These are phyloP conservation scores for Blastobotrys capitulatus DNA, from an alignment of 1,139 yeast genomes.

Conservation along the genomic window DNA sequence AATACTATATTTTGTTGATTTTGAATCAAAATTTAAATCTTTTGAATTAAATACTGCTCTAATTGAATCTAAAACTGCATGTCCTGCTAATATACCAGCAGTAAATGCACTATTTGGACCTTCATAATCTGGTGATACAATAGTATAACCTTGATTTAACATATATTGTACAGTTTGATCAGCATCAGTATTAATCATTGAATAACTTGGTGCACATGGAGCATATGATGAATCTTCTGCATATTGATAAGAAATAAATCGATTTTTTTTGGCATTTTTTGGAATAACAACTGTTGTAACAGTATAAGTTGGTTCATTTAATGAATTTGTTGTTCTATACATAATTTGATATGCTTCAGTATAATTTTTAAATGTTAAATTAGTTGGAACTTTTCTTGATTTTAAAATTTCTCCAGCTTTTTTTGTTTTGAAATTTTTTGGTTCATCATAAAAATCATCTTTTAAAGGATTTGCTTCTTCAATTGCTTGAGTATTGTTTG, in stretches of 20 bases:
- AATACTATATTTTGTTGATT: conserved; percentile 20
- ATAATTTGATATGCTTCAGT: conserved; percentile 20
- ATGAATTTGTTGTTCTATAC: conserved; percentile 21
- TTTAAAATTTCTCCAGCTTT: conserved; percentile 18
- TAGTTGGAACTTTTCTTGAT: conserved; percentile 3
- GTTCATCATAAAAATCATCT: conserved; percentile 21
- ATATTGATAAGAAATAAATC: conserved; percentile 26
- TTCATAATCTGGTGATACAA: conserved; percentile 22
- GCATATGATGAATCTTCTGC: conserved; percentile 28
- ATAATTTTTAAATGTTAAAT: conserved; percentile 11
- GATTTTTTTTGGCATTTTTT: conserved; percentile 7
- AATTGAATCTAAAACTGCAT: conserved; percentile 22
- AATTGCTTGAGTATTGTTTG: neutral
- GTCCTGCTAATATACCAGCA: conserved; percentile 23
- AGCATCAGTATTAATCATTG: conserved; percentile 9
- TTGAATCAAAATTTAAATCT: conserved; percentile 12
- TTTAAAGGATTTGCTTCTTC: conserved; percentile 4
- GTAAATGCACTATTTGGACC: conserved; percentile 21
- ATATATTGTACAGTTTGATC: conserved; percentile 10
- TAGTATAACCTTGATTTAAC: conserved; percentile 20
- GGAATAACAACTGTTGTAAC: conserved; percentile 30
- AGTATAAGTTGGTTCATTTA: conserved; percentile 20
- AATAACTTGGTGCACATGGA: conserved; percentile 31
- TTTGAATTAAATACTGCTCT: conserved; percentile 18
- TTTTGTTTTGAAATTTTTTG: conserved; percentile 14